Evolutionary conservation across 2,329 filamentous ascomycete species (phyloP).

Genomic region (Pyrenophora graminea): DNA sequence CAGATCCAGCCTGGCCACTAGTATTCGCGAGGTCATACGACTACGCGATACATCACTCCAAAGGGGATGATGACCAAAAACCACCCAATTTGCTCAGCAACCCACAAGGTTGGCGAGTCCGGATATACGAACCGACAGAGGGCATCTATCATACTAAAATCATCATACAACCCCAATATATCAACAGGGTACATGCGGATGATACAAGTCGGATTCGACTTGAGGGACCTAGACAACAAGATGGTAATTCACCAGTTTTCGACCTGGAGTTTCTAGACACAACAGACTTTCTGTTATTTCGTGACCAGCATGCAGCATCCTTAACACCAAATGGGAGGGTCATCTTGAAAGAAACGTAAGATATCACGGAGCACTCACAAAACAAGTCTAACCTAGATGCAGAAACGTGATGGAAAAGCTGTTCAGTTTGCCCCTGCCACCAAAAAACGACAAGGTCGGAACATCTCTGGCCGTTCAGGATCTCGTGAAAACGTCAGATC

Average conservation of each 20-base stretch:
- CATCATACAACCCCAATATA: constrained; percentile 10
- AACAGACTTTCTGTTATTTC: constrained; percentile 15
- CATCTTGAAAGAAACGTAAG: constrained; percentile 2
- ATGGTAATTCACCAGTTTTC: constrained; percentile 15
- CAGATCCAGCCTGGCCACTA: constrained; percentile 18
- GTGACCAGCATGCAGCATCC: constrained; percentile 1
- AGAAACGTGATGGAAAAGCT: constrained; percentile 19
- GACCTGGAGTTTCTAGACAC: constrained; percentile 30
- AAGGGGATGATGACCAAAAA: not conserved
- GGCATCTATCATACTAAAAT: not conserved
- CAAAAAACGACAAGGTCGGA: constrained; percentile 18
- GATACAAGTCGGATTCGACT: constrained; percentile 25
- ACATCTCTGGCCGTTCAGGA: constrained; percentile 6
- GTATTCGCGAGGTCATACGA: constrained; percentile 22
- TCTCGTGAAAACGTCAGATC: not conserved
- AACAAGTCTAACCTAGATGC: constrained; percentile 1
- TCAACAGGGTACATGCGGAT: constrained; percentile 24
- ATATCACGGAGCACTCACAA: not conserved
- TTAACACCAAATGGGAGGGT: not conserved
- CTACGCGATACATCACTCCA: constrained; percentile 1
- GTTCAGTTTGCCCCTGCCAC: constrained; percentile 16
- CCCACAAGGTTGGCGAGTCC: constrained; percentile 3
- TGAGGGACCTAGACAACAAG: constrained; percentile 9
- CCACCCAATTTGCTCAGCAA: constrained; percentile 4
- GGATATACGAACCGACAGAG: constrained; percentile 1